Evolutionary conservation across 2,329 filamentous ascomycete species (phyloP).

Genomic region (Ascochyta rabiei): DNA sequence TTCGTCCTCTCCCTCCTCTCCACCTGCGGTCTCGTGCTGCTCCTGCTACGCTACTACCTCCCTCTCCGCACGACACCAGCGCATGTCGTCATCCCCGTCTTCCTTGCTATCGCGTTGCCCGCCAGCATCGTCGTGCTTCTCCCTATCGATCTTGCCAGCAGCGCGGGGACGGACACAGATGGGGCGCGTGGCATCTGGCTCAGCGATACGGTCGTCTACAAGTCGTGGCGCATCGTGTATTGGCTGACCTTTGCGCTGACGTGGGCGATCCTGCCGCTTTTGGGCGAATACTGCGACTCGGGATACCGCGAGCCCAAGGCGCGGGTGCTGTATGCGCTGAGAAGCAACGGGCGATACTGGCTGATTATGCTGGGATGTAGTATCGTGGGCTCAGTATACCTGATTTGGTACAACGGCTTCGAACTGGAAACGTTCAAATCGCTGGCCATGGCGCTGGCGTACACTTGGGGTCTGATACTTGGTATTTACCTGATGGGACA

Average conservation of each 20-base stretch:
- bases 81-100: slow-evolving; percentile 89
- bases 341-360: slow-evolving; percentile 88
- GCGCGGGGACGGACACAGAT: slow-evolving; percentile 73
- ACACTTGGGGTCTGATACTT: slow-evolving; percentile 88
- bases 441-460: slow-evolving; percentile 89
- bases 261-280: slow-evolving; percentile 90
- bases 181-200: slow-evolving; percentile 85
- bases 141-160: slow-evolving; percentile 93
- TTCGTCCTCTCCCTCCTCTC: slow-evolving; percentile 72
- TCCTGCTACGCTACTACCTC: slow-evolving; percentile 87
- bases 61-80: slow-evolving; percentile 88
- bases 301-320: slow-evolving; percentile 87
- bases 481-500: slow-evolving; percentile 99
- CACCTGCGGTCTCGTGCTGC: slow-evolving; percentile 77
- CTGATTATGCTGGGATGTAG: slow-evolving; percentile 75
- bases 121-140: slow-evolving; percentile 90
- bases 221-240: slow-evolving; percentile 94
- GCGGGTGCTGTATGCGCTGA: slow-evolving; percentile 81
- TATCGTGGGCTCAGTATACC: slow-evolving; percentile 77
- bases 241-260: slow-evolving; percentile 96
- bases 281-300: slow-evolving; percentile 93
- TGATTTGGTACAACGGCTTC: slow-evolving; percentile 79
- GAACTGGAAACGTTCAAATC: slow-evolving; percentile 76
- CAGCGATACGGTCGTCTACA: slow-evolving; percentile 75
- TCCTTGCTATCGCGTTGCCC: slow-evolving; percentile 92